Evolutionary conservation across 768 basidiomycete species (phyloP), one percentile per base, ranked within the genome.

Genomic region (Boletus vinaceobasis): DNA sequence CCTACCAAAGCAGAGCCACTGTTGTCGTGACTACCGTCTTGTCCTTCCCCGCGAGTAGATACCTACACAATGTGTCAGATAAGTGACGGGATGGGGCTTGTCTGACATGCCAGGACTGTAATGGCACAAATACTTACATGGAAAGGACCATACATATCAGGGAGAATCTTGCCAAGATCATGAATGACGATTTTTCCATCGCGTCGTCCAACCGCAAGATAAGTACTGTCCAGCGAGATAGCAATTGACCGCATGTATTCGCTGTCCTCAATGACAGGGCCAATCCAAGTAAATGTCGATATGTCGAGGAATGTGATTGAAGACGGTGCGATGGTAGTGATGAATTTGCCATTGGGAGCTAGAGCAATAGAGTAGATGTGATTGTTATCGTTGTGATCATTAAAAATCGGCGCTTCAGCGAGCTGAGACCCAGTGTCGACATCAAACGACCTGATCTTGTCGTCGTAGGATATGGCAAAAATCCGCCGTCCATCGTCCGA

Each of bases 161-260:
- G 27, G 2, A 44, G 43, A 29, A 44, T 7, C 9, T 19, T 31
- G 29, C n/a, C 7, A 4, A 44, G 43, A 19, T 44, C 27, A 31
- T 7, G 27, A 7, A 44, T 14, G 1, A 7, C 7, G 1, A 44
- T 29, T 44, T 44, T 31, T n/a, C 43, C 43, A 9, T 31, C 27
- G 4, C 1, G 7, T 44, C 29, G 43, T 13, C 43, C 43, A 7
- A n/a, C 14, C 2, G 11, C 43, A 14, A 44, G n/a, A 17, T 1
- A 1, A n/a, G n/a, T 29, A 7, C 7, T 44, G 11, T 44, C 29
- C 4, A 11, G 11, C 1, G 29, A 44, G 0, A 44, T 7, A 2
- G 11, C 10, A 7, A 44, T 19, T 0, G 29, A 31, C 27, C 11
- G 7, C 19, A 4, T 1, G 1, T 5, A 0, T 13, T 14, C 0